Percentiles rank a stretch among this genome's conserved stretches.
phyloP scores from a whole-genome alignment of 345 rosid species.

The Litchi chinensis region DNA sequence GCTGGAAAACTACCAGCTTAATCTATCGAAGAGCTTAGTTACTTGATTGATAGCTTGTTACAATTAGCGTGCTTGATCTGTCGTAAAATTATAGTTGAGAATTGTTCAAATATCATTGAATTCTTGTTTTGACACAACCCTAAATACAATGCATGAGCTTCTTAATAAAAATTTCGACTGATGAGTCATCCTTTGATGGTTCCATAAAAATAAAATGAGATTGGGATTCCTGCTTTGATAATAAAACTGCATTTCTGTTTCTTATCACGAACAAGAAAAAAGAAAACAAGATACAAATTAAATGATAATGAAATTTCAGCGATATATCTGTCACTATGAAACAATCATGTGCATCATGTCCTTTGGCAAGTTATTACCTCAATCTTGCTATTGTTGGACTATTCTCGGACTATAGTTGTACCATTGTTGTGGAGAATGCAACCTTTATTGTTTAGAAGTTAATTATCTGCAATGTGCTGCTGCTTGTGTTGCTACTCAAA shows the following conservation, averaged over 20 bases:
- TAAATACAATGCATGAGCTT: not conserved
- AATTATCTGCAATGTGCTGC: not conserved
- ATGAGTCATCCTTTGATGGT: not conserved
- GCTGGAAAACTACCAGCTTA: not conserved
- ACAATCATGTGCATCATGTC: not conserved
- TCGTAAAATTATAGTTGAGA: not conserved
- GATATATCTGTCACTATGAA: not conserved
- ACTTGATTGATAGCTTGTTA: not conserved
- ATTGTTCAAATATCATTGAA: not conserved
- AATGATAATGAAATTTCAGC: not conserved
- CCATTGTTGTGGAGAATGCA: too few relatives aligned
- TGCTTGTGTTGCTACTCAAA: not conserved
- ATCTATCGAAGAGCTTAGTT: too few relatives aligned
- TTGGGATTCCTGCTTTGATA: constrained; percentile 1
- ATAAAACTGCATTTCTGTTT: not conserved
- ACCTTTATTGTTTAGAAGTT: not conserved
- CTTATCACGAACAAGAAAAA: not conserved
- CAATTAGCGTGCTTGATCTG: not conserved
- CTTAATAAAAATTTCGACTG: not conserved
- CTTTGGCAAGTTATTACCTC: not conserved
- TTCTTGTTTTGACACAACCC: not conserved
- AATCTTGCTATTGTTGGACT: not conserved
- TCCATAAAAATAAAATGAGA: not conserved
- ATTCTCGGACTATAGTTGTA: not conserved
- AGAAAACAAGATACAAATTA: too few relatives aligned